phyloP scores from a whole-genome alignment of 1,139 yeast species.

The Pneumocystis jirovecii region DNA sequence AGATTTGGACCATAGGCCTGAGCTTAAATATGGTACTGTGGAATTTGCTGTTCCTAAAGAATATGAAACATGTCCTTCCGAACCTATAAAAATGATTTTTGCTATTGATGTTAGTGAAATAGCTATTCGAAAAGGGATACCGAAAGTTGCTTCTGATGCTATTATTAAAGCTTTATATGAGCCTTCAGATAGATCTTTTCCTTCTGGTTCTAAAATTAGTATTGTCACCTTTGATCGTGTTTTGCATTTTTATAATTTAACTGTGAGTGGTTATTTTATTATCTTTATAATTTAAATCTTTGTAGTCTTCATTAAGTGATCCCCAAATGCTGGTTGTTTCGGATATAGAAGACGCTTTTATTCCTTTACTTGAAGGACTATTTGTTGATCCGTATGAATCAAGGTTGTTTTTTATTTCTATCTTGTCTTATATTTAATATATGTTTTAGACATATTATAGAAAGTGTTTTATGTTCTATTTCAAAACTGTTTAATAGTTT shows the following conservation, averaged over 20 bases:
- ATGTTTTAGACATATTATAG: conserved; percentile 29
- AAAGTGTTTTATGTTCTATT: conserved; percentile 49
- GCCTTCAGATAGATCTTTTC: conserved; percentile 18
- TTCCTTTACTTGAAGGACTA: conserved; percentile 63
- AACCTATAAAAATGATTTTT: conserved; percentile 56
- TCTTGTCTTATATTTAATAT: not conserved
- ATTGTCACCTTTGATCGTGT: conserved; percentile 64
- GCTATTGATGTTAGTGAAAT: conserved; percentile 60
- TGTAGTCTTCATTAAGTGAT: conserved; percentile 29
- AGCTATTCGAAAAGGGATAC: conserved; percentile 47
- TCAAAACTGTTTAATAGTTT: conserved; percentile 34
- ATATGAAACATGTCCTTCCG: conserved; percentile 30
- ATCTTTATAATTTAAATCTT: not conserved
- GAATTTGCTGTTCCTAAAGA: conserved; percentile 66
- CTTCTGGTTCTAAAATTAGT: conserved; percentile 40
- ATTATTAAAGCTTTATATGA: conserved; percentile 44
- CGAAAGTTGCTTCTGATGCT: conserved; percentile 57
- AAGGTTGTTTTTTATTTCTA: conserved; percentile 23
- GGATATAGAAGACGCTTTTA: conserved; percentile 66
- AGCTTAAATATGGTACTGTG: conserved; percentile 67
- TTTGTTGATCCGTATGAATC: conserved; percentile 68
- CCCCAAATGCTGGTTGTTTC: conserved; percentile 54
- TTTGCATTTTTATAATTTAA: conserved; percentile 59
- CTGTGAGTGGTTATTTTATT: conserved; percentile 18
- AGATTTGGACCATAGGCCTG: conserved; percentile 57